Evolutionary conservation across 805 yeast genomes (phyloP).

Genomic region (Saturnispora saitoi): DNA sequence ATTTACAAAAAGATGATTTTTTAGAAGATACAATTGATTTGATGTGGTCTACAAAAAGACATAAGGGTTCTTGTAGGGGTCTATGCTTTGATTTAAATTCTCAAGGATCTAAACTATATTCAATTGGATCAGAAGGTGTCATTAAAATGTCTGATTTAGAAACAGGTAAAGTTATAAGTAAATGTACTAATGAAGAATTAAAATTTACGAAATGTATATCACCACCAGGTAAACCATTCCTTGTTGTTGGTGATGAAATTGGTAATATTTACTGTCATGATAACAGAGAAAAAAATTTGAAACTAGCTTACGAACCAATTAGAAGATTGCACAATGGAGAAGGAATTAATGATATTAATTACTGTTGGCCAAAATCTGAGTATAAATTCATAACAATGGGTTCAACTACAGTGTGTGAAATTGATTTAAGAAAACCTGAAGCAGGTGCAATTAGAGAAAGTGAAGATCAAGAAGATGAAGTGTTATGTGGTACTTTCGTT

Average conservation of each 20-base stretch:
- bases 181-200: constrained; percentile 26
- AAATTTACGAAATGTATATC: constrained; percentile 34
- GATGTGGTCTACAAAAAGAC: constrained; percentile 82
- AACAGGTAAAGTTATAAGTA: constrained; percentile 69
- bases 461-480: constrained; percentile 91
- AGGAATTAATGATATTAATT: constrained; percentile 65
- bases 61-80: constrained; percentile 79
- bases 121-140: constrained; percentile 74
- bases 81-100: constrained; percentile 48
- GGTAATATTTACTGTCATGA: constrained; percentile 63
- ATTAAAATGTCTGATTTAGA: constrained; percentile 63
- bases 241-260: constrained; percentile 57
- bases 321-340: constrained; percentile 64
- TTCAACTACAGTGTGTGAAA: constrained; percentile 67
- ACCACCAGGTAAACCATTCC: constrained; percentile 38
- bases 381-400: constrained; percentile 78
- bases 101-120: constrained; percentile 47
- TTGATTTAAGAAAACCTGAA: constrained; percentile 58
- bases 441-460: constrained; percentile 55
- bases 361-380: constrained; percentile 60
- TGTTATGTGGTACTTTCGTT: constrained; percentile 64
- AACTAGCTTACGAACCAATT: constrained; percentile 37
- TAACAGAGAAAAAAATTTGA: constrained; percentile 37
- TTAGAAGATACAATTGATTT: constrained; percentile 26
- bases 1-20: constrained; percentile 23